Evolutionary conservation across 106 monocot species (phyloP).

Genomic region (Agapanthus africanus): DNA sequence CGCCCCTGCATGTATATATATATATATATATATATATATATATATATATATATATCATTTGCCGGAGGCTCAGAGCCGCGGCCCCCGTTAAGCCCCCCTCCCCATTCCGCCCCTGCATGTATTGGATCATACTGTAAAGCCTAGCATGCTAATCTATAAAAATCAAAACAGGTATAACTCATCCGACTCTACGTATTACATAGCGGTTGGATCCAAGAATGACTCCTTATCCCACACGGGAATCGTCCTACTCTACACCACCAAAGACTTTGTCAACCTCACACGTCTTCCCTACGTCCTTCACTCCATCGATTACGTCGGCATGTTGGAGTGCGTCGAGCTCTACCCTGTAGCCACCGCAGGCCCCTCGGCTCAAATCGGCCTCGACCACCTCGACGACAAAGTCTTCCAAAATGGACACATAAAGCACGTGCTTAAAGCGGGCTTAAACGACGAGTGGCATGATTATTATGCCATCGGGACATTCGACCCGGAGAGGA

Average conservation of each 20-base stretch:
- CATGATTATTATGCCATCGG: conserved; percentile 61
- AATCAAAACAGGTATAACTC: conserved; percentile 20
- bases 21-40: too few relatives aligned
- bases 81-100: too few relatives aligned
- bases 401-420: too few relatives aligned
- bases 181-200: conserved; percentile 17
- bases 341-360: conserved; percentile 57
- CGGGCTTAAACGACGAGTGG: conserved; percentile 51
- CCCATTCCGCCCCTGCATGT: too few relatives aligned
- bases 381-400: conserved; percentile 38
- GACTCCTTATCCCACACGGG: conserved; percentile 26
- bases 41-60: too few relatives aligned
- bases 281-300: conserved; percentile 36
- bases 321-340: conserved; percentile 97
- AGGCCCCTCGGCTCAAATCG: background rate
- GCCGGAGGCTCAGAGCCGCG: too few relatives aligned
- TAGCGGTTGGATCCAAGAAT: conserved; percentile 23
- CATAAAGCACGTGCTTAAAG: conserved; percentile 66
- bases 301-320: conserved; percentile 49
- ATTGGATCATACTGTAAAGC: too few relatives aligned
- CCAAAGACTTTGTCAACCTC: conserved; percentile 58
- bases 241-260: conserved; percentile 52
- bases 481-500: conserved; percentile 19
- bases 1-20: too few relatives aligned
- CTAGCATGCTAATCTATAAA: too few relatives aligned